These are phyloP conservation scores for Delitschia confertaspora DNA, from an alignment of 495 filamentous ascomycete genomes.

Conservation along the genomic window DNA sequence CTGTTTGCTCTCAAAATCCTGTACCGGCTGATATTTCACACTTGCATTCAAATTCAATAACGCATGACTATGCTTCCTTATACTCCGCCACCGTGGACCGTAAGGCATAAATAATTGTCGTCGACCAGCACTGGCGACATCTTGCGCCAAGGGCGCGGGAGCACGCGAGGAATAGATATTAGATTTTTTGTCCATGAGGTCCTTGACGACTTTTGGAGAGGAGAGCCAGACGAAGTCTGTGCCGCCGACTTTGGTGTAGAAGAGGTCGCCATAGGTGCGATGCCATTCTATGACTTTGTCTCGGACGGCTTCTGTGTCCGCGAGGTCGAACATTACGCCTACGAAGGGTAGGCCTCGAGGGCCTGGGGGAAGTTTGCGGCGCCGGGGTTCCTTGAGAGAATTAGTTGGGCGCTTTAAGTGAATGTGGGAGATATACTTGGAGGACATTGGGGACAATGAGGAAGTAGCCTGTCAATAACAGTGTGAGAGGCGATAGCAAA, in stretches of 20 bases:
- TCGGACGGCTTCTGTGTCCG: slow-evolving; percentile 21
- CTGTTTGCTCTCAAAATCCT: slow-evolving; percentile 32
- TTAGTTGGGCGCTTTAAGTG: not conserved
- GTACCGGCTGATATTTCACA: slow-evolving; percentile 27
- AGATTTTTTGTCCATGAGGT: slow-evolving; percentile 26
- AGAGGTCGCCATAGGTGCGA: slow-evolving; percentile 22
- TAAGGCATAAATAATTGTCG: slow-evolving; percentile 29
- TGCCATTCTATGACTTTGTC: slow-evolving; percentile 20
- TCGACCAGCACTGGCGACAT: slow-evolving; percentile 16
- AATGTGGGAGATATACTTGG: slow-evolving; percentile 3
- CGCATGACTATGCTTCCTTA: slow-evolving; percentile 29
- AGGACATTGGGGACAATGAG: slow-evolving; percentile 21
- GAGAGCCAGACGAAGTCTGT: slow-evolving; percentile 24
- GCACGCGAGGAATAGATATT: slow-evolving; percentile 28
- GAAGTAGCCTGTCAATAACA: slow-evolving; percentile 18
- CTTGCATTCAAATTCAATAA: slow-evolving; percentile 24
- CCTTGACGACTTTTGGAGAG: slow-evolving; percentile 22
- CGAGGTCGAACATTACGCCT: slow-evolving; percentile 25
- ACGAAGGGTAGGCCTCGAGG: slow-evolving; percentile 23
- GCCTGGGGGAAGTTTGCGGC: slow-evolving; percentile 25
- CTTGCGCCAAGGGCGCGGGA: slow-evolving; percentile 25
- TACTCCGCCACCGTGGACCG: slow-evolving; percentile 22
- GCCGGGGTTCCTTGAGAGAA: slow-evolving; percentile 11
- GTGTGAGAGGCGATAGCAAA: slow-evolving; percentile 6
- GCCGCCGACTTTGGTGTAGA: slow-evolving; percentile 26